These are phyloP conservation scores for Strombidium stylifer DNA, from an alignment of 73 alveolate species.

Conservation along the genomic window DNA sequence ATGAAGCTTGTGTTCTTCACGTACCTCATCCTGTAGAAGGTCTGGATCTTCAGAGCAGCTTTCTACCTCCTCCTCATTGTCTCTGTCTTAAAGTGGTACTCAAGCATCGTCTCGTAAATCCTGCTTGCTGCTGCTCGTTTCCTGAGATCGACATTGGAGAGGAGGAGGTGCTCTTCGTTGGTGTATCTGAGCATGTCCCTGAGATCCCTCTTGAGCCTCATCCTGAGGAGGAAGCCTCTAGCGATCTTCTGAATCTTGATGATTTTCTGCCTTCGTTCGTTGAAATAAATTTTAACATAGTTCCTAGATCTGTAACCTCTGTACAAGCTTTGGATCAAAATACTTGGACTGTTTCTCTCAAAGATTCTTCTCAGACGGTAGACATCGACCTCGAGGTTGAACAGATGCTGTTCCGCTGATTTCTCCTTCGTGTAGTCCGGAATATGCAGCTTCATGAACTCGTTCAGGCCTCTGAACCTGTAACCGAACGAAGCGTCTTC, in stretches of 20 bases:
- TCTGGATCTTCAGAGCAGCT: conserved; percentile 24
- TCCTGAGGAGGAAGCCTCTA: conserved; percentile 28
- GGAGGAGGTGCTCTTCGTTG: conserved; percentile 4
- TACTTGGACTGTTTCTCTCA: conserved; percentile 39
- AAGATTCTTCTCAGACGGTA: conserved; percentile 37
- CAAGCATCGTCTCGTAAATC: neutral
- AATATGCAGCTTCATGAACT: conserved; percentile 42
- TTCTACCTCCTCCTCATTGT: neutral
- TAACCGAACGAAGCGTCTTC: conserved; percentile 9
- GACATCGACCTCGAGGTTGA: conserved; percentile 47
- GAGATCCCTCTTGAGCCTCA: conserved; percentile 5
- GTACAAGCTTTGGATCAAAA: conserved; percentile 17
- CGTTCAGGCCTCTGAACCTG: conserved; percentile 32
- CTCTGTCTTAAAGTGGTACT: neutral
- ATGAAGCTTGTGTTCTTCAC: neutral
- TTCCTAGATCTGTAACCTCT: conserved; percentile 24
- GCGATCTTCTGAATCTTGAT: conserved; percentile 5
- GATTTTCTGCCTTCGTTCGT: neutral
- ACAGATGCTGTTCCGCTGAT: conserved; percentile 45
- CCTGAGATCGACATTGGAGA: conserved; percentile 10
- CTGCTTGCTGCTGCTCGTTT: conserved; percentile 11
- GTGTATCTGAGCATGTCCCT: neutral
- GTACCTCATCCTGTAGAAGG: neutral
- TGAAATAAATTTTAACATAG: neutral
- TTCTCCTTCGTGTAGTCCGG: conserved; percentile 33